Conservation (phyloP, 495 filamentous ascomycete species). For the Hypomontagnella submonticulosa region DNA sequence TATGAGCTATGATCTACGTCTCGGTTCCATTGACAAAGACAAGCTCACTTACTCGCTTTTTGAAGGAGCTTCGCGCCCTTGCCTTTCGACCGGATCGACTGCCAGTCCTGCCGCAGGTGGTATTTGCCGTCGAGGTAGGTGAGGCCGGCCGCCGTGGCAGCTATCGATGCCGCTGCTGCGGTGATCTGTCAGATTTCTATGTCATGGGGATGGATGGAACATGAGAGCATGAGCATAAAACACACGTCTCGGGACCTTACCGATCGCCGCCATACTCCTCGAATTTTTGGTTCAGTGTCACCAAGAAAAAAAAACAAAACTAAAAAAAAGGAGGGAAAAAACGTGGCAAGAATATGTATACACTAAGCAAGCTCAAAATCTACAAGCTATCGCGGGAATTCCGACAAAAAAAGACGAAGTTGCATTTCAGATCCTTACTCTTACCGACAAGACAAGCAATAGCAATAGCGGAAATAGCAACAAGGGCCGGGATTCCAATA, state of each 20-base stretch:
- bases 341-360: background rate
- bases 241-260: conserved; percentile 27
- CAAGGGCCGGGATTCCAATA: conserved; percentile 6
- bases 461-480: no score
- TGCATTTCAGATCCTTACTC: conserved; percentile 29
- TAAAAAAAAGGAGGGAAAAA: conserved; percentile 1
- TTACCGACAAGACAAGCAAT: conserved; percentile 9
- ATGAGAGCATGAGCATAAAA: background rate
- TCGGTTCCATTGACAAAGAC: background rate
- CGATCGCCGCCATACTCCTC: conserved; percentile 44
- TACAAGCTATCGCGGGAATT: conserved; percentile 13
- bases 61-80: conserved; percentile 53
- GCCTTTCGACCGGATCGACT: conserved; percentile 46
- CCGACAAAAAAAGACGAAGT: conserved; percentile 14
- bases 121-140: conserved; percentile 79
- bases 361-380: conserved; percentile 4
- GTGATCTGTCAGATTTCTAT: conserved; percentile 9
- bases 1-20: conserved; percentile 17
- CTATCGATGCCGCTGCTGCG: conserved; percentile 66
- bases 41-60: conserved; percentile 42
- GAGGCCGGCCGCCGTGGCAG: conserved; percentile 59
- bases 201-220: background rate
- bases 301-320: background rate
- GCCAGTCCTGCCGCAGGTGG: conserved; percentile 70
- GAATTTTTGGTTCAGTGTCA: background rate